A percentile compares a stretch with the other conserved stretches of the same genome.
Evolutionary conservation across 345 rosid species (phyloP).

Genomic region (Excoecaria agallocha): DNA sequence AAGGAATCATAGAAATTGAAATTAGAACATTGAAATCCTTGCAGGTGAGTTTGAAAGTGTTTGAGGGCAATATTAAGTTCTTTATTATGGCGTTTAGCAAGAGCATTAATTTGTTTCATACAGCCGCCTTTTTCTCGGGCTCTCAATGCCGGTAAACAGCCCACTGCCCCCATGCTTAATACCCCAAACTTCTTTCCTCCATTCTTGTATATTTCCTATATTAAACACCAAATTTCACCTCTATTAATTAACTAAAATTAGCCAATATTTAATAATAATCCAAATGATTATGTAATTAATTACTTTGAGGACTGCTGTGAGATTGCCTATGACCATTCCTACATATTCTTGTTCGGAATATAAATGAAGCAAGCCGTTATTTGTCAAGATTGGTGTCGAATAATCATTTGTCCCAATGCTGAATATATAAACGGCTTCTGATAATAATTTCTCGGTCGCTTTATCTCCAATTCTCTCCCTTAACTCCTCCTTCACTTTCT

Average conservation of each 20-base stretch:
- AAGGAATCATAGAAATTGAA: constrained; percentile 18
- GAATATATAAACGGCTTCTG: background rate
- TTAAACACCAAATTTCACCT: background rate
- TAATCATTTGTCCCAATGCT: constrained; percentile 7
- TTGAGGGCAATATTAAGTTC: background rate
- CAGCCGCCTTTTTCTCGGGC: background rate
- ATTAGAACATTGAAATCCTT: constrained; percentile 4
- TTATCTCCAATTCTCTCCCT: constrained; percentile 11
- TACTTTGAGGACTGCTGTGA: constrained; percentile 26
- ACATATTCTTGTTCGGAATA: constrained; percentile 12
- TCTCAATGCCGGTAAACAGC: background rate
- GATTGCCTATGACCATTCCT: constrained; percentile 27
- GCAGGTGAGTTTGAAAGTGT: constrained; percentile 12
- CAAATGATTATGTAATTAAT: background rate
- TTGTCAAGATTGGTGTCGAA: background rate
- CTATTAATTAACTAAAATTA: no score
- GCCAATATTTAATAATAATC: no score
- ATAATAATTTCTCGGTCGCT: constrained; percentile 7
- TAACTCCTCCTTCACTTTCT: constrained; percentile 16
- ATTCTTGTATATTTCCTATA: background rate
- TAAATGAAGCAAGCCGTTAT: background rate
- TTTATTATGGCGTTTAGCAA: constrained; percentile 20
- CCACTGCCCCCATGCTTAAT: background rate
- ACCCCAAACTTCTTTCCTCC: constrained; percentile 10
- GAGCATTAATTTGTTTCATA: background rate